phyloP scores from a whole-genome alignment of 495 filamentous ascomycete species.

The Hypoxylon cercidicola region DNA sequence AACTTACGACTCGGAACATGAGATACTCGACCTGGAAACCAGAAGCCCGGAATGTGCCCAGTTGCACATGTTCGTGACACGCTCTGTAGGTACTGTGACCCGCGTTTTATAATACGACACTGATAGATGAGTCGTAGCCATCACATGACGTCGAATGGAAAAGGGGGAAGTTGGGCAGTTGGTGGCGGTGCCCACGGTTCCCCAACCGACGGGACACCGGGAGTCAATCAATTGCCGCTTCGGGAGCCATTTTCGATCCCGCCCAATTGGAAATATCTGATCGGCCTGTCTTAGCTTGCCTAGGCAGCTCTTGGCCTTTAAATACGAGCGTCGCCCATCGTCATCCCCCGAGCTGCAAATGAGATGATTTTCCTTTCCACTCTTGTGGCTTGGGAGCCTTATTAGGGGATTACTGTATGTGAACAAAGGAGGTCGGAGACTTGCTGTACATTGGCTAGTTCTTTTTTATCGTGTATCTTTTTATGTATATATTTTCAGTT shows the following conservation, averaged over 20 bases:
- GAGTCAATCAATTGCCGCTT: conserved; percentile 30
- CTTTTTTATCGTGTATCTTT: not conserved
- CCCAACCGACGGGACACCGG: conserved; percentile 1
- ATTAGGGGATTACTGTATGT: not conserved
- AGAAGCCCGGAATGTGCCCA: not conserved
- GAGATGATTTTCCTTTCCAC: not conserved
- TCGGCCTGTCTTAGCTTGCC: conserved; percentile 7
- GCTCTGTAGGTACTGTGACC: not conserved
- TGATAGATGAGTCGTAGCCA: not conserved
- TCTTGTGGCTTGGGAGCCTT: conserved; percentile 2
- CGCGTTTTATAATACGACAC: not conserved
- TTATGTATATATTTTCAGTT: conserved; percentile 6
- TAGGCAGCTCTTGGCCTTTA: conserved; percentile 27
- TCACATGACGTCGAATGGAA: conserved; percentile 4
- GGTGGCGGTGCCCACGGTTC: conserved; percentile 5
- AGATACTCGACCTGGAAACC: not conserved
- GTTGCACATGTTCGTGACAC: not conserved
- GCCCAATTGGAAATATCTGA: conserved; percentile 26
- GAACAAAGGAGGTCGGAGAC: not conserved
- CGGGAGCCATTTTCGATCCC: conserved; percentile 10
- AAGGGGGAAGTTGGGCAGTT: not conserved
- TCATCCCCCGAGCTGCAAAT: conserved; percentile 19
- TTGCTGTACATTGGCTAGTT: not conserved
- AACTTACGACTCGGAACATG: not conserved
- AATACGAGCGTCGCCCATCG: conserved; percentile 29